Evolutionary conservation across 2,329 filamentous ascomycete genomes (phyloP).

Genomic region (Cytospora piceicola): DNA sequence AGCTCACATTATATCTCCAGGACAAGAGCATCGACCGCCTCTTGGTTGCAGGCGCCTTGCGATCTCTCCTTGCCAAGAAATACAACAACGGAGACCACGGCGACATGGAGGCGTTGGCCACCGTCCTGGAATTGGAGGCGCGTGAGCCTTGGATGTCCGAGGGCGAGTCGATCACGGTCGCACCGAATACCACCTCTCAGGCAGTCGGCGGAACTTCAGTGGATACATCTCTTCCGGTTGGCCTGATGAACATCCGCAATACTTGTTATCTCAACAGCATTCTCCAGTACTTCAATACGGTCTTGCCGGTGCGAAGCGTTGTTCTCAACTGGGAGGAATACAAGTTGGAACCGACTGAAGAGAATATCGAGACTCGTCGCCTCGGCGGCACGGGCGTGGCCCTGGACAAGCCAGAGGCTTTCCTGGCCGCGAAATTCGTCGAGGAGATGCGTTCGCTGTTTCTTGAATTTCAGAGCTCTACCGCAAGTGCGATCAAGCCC

Average conservation of each 20-base stretch:
- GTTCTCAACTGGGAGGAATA: constrained; percentile 76
- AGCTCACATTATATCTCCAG: background rate
- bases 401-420: constrained; percentile 43
- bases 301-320: constrained; percentile 79
- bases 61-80: constrained; percentile 16
- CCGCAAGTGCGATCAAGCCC: constrained; percentile 67
- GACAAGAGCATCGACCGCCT: constrained; percentile 26
- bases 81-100: constrained; percentile 13
- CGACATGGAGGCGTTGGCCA: constrained; percentile 15
- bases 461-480: constrained; percentile 67
- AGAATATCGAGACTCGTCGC: constrained; percentile 66
- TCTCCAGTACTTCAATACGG: constrained; percentile 91
- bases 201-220: constrained; percentile 31
- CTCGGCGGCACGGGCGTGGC: constrained; percentile 69
- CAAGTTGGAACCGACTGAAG: constrained; percentile 68
- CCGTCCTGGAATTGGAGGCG: constrained; percentile 14
- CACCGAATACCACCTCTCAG: background rate
- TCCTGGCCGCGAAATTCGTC: constrained; percentile 64
- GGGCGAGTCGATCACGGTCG: constrained; percentile 8
- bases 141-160: constrained; percentile 19
- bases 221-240: constrained; percentile 71
- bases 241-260: constrained; percentile 91
- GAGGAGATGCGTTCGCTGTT: constrained; percentile 74
- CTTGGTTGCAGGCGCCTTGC: constrained; percentile 23
- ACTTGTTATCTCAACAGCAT: constrained; percentile 98